phyloP scores from a whole-genome alignment of 2,329 filamentous ascomycete species.

The Penicillium sp. region DNA sequence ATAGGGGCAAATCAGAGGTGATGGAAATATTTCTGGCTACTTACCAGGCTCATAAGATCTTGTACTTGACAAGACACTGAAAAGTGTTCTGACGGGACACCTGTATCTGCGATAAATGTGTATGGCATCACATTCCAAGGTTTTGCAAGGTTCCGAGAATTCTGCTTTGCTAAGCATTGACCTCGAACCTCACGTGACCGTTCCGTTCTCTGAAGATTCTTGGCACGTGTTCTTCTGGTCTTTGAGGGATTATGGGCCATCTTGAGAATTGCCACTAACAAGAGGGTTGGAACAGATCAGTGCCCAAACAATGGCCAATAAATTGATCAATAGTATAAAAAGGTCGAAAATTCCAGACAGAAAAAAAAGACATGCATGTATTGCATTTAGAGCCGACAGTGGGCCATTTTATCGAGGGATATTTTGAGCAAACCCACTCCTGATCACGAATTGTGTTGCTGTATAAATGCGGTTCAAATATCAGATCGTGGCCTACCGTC shows the following conservation, averaged over 20 bases:
- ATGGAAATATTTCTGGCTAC: conserved; percentile 3
- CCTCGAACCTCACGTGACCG: neutral
- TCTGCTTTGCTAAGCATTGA: conserved; percentile 12
- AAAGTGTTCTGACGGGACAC: neutral
- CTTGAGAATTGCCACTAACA: neutral
- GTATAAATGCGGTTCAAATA: neutral
- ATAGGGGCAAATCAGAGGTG: neutral
- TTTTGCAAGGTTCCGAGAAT: neutral
- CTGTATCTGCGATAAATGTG: neutral
- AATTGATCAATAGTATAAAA: neutral
- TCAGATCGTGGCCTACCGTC: neutral
- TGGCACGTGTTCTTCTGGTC: conserved; percentile 5
- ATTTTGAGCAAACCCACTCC: neutral
- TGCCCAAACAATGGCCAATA: neutral
- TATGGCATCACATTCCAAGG: neutral
- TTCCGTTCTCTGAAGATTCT: conserved; percentile 6
- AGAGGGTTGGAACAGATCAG: neutral
- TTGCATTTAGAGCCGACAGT: neutral
- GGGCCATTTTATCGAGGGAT: neutral
- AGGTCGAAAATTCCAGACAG: too few species aligned
- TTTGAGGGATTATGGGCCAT: neutral
- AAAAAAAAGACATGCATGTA: neutral
- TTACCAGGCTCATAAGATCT: neutral
- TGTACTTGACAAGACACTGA: conserved; percentile 1
- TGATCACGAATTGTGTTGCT: neutral